Conservation (phyloP, 805 yeast species). For the Millerozyma acaciae region DNA sequence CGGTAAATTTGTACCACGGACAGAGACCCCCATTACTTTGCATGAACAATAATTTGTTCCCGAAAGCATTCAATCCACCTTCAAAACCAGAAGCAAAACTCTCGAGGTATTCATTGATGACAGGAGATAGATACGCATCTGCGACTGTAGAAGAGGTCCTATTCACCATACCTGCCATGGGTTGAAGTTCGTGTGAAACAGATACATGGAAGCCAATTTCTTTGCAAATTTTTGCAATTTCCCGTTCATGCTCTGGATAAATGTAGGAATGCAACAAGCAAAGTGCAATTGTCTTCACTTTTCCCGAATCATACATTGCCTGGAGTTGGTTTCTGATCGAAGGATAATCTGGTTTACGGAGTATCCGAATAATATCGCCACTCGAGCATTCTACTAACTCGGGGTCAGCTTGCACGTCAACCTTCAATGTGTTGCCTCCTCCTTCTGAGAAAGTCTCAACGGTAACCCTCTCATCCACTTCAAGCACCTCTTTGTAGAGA, state of each 20-base stretch:
- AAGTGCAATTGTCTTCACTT: constrained; percentile 23
- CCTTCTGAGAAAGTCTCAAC: constrained; percentile 68
- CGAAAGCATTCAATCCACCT: constrained; percentile 31
- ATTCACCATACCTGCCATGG: constrained; percentile 35
- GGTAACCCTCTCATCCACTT: constrained; percentile 84
- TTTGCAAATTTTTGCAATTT: constrained; percentile 26
- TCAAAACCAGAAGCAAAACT: constrained; percentile 32
- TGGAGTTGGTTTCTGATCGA: constrained; percentile 16
- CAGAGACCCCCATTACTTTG: constrained; percentile 93
- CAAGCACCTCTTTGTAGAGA: constrained; percentile 70
- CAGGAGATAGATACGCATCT: constrained; percentile 36
- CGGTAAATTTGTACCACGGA: constrained; percentile 73
- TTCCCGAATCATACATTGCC: constrained; percentile 17
- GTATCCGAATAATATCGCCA: constrained; percentile 22
- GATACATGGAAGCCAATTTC: constrained; percentile 32
- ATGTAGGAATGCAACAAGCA: constrained; percentile 34
- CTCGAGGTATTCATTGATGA: constrained; percentile 24
- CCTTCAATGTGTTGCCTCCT: constrained; percentile 32
- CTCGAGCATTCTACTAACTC: constrained; percentile 29
- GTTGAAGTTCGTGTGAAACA: constrained; percentile 32
- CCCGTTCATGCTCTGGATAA: constrained; percentile 29
- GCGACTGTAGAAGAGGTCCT: constrained; percentile 34
- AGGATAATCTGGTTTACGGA: constrained; percentile 22
- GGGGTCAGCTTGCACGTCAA: constrained; percentile 13
- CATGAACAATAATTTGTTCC: constrained; percentile 72